Percentiles rank a stretch among this genome's conserved stretches.
Conservation (phyloP, 768 basidiomycete species). For the Infundibulicybe gibba region DNA sequence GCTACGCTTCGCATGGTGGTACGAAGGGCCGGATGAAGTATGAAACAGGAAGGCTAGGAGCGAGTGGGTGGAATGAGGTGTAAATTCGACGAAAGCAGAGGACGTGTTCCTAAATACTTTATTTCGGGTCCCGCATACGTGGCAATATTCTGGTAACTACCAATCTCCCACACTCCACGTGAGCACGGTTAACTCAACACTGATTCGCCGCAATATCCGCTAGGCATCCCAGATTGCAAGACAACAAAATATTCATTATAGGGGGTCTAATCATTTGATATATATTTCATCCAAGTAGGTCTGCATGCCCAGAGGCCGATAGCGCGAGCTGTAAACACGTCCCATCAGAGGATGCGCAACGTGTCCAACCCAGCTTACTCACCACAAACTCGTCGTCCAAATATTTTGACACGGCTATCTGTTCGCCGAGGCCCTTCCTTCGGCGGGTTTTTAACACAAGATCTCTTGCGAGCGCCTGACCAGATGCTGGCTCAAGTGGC, state of each 20-base stretch:
- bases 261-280: not conserved
- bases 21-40: constrained; percentile 60
- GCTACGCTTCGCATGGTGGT: constrained; percentile 83
- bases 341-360: constrained; percentile 2
- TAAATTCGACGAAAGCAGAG: constrained; percentile 12
- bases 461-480: constrained; percentile 91
- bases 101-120: constrained; percentile 32
- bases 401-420: constrained; percentile 96
- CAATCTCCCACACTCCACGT: constrained; percentile 38
- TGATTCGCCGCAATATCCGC: too few relatives aligned
- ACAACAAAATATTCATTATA: not conserved
- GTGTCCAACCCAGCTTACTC: constrained; percentile 22
- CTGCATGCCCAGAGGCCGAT: constrained; percentile 94
- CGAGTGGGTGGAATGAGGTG: constrained; percentile 26
- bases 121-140: constrained; percentile 31
- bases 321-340: constrained; percentile 65
- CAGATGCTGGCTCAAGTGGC: constrained; percentile 95
- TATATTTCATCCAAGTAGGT: constrained; percentile 62
- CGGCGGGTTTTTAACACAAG: constrained; percentile 94
- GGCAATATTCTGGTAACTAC: constrained; percentile 23
- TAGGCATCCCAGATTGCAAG: too few relatives aligned
- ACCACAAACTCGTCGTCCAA: constrained; percentile 96
- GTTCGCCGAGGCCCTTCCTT: constrained; percentile 94
- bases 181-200: too few relatives aligned
- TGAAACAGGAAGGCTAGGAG: constrained; percentile 27